These are phyloP conservation scores for Caryopteris hybrid DNA, from an alignment of 305 asterid genomes.

Conservation along the genomic window DNA sequence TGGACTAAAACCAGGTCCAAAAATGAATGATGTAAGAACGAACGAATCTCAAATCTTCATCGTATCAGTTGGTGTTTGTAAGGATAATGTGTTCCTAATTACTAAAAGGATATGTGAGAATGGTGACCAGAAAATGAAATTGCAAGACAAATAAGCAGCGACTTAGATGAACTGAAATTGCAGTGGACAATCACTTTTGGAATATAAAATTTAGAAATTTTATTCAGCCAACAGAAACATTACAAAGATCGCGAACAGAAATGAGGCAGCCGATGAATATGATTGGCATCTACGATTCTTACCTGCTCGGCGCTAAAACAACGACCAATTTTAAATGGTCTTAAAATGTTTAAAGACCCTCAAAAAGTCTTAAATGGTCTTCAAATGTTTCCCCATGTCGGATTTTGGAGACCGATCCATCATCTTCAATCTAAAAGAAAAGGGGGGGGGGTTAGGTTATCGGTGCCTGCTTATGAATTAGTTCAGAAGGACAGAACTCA, in stretches of 20 bases:
- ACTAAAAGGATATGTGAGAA: too few species aligned
- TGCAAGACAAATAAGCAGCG: background rate
- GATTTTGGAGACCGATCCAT: conserved; percentile 68
- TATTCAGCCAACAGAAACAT: background rate
- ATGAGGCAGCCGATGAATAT: background rate
- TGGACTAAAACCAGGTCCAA: background rate
- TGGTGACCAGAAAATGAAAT: background rate
- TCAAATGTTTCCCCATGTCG: conserved; percentile 77
- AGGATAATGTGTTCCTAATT: background rate
- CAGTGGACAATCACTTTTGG: background rate
- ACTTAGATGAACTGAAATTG: background rate
- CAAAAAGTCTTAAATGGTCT: conserved; percentile 72
- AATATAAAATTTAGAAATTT: background rate
- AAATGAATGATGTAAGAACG: too few species aligned
- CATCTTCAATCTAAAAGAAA: conserved; percentile 63
- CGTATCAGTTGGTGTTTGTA: background rate
- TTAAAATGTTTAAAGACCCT: conserved; percentile 47
- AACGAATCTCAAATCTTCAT: too few species aligned
- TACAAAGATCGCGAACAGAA: conserved; percentile 4
- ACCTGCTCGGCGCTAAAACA: conserved; percentile 3
- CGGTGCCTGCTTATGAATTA: background rate
- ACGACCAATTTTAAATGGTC: too few species aligned
- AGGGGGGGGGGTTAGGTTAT: background rate
- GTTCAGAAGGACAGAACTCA: too few species aligned
- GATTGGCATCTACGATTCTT: conserved; percentile 12